Evolutionary conservation across 331 rosid genomes (phyloP).

Genomic region (Pyracantha coccinea): DNA sequence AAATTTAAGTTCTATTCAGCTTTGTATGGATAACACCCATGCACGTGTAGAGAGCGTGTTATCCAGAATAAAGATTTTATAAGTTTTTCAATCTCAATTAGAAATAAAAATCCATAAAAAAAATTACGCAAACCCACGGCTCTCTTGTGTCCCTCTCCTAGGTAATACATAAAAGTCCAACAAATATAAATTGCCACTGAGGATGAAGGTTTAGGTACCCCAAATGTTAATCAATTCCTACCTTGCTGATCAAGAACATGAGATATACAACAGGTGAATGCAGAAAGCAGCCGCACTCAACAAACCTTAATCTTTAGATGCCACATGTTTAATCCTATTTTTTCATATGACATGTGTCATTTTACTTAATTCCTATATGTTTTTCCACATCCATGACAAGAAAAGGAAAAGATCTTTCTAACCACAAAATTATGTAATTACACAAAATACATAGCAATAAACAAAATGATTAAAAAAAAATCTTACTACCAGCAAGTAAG

Average conservation of each 20-base stretch:
- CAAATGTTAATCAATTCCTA: neutral
- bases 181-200: neutral
- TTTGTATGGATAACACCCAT: neutral
- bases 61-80: neutral
- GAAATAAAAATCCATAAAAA: neutral
- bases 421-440: conserved; percentile 12
- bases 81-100: neutral
- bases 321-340: neutral
- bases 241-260: neutral
- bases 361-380: neutral
- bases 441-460: conserved; percentile 7
- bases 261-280: neutral
- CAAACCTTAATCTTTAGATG: neutral
- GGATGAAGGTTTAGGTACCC: neutral
- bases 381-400: neutral
- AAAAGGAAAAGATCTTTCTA: neutral
- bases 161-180: neutral
- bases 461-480: conserved; percentile 6
- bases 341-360: neutral
- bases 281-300: neutral
- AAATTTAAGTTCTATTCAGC: neutral
- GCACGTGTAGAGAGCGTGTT: neutral
- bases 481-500: conserved; percentile 8
- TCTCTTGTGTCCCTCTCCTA: neutral
- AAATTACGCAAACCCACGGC: neutral